Conservation (phyloP, 352 stramenopile species). For the Peronospora tabacina region DNA sequence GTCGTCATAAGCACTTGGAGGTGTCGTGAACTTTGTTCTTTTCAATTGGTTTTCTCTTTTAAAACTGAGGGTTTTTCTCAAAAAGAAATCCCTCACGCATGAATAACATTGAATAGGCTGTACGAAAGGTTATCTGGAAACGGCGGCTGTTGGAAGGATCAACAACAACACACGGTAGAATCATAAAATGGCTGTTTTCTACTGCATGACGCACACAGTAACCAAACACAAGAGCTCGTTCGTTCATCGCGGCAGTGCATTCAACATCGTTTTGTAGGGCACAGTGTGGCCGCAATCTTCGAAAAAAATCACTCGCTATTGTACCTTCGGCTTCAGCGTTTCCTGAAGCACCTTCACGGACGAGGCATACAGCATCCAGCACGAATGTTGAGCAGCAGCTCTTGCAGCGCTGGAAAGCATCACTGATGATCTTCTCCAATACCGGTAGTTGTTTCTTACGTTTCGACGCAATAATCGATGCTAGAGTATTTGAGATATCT, state of each 20-base stretch:
- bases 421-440: slow-evolving; percentile 49
- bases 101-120: neutral
- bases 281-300: slow-evolving; percentile 59
- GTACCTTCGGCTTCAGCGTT: slow-evolving; percentile 29
- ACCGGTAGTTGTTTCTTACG: slow-evolving; percentile 46
- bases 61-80: too few species aligned
- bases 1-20: slow-evolving; percentile 42
- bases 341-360: slow-evolving; percentile 46
- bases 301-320: slow-evolving; percentile 34
- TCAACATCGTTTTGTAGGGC: slow-evolving; percentile 53
- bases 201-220: too few species aligned
- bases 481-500: slow-evolving; percentile 30
- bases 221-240: slow-evolving; percentile 30
- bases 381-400: slow-evolving; percentile 44
- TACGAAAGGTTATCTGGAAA: neutral
- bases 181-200: too few species aligned
- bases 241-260: slow-evolving; percentile 50
- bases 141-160: neutral
- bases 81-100: neutral
- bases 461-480: slow-evolving; percentile 30
- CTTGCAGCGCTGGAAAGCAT: slow-evolving; percentile 50
- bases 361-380: slow-evolving; percentile 53
- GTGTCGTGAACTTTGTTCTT: too few species aligned
- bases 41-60: too few species aligned
- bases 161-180: too few species aligned